Base-by-base conservation (phyloP, 257 asterid genomes). In the Rauvolfia tetraphylla region DNA sequence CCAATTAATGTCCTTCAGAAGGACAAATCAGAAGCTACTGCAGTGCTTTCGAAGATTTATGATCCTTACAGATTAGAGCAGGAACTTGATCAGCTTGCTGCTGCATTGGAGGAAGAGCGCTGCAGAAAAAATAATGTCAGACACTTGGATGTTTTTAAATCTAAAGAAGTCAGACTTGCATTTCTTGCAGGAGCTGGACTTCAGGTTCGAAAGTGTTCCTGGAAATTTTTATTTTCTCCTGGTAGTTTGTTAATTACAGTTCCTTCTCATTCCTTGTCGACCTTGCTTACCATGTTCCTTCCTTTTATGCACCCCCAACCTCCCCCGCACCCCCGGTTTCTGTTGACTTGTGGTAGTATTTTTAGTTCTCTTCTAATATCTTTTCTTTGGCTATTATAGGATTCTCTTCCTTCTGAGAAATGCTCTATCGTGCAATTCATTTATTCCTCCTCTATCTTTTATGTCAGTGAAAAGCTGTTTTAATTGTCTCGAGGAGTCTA, bases 171-270 rank as follows among this genome's bases (percentile, higher is more conserved):
- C 75, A 87, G 96, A 81, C 97, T 95, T 79, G 98, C 98, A 25
- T 91, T 95, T 83, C 77, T 87, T 42, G 96, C 96, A 20, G 98
- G 98, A 79, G 98, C 97, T 71, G 97, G 98, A 82, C 84, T 93
- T 54, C 97, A 93, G 94, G 97, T 92, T 67, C 25, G 38, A 46
- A 1, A 25, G 1, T 65, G 44, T 38, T 34, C 46, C 46, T 29
- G 42, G n/a, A 31, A 31, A 62, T 34, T 27, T 65, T 65, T 17
- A 38, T 62, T 62, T 34, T 65, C 15, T 34, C 2, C 31, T 22
- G 33, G 22, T 15, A 63, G 42, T 34, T 33, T 63, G 44, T 63
- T 33, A 4, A 17, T 63, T 62, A 62, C 3, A 5, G 69, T 29
- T 18, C 25, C 44, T 63, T 63, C 44, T 7, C 69, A 63, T 63